phyloP scores from a whole-genome alignment of 768 basidiomycete genomes.

The Suillus subalutaceus region DNA sequence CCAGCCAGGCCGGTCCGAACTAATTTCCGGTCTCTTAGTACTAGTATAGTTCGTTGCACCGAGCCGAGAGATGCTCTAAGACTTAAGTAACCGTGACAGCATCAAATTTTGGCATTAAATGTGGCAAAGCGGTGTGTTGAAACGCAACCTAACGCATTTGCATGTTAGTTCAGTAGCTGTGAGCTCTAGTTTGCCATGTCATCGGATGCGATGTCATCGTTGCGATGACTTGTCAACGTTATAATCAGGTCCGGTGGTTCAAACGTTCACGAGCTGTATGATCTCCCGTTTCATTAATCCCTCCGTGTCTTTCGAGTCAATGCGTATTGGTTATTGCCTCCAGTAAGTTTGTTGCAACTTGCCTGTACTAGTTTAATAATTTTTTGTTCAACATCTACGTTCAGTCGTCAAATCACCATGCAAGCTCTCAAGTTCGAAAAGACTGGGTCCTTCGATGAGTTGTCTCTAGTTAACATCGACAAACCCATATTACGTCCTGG shows the following conservation, averaged over 20 bases:
- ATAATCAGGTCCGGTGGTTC: background rate
- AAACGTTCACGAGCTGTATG: background rate
- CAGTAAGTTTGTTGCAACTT: background rate
- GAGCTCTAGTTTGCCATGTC: background rate
- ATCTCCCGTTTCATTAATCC: background rate
- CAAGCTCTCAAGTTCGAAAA: constrained; percentile 35
- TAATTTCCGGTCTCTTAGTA: too few species aligned
- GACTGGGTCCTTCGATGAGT: constrained; percentile 33
- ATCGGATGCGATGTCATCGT: background rate
- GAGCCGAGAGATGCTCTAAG: too few species aligned
- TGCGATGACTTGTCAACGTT: background rate
- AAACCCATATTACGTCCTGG: constrained; percentile 32
- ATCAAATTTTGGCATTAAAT: too few species aligned
- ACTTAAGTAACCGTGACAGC: too few species aligned
- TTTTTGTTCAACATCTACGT: background rate
- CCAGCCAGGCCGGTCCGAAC: too few species aligned
- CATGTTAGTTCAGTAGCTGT: too few species aligned
- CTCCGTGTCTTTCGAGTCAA: background rate
- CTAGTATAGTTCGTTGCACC: too few species aligned
- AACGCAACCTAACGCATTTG: too few species aligned
- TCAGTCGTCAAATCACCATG: constrained; percentile 23
- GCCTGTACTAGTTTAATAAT: background rate
- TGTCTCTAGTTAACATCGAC: constrained; percentile 22
- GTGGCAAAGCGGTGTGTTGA: too few species aligned
- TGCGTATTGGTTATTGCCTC: background rate